A percentile compares a stretch with the other conserved stretches of the same genome.
Conservation (phyloP, 768 basidiomycete genomes). For the Lanmaoa rubissima region DNA sequence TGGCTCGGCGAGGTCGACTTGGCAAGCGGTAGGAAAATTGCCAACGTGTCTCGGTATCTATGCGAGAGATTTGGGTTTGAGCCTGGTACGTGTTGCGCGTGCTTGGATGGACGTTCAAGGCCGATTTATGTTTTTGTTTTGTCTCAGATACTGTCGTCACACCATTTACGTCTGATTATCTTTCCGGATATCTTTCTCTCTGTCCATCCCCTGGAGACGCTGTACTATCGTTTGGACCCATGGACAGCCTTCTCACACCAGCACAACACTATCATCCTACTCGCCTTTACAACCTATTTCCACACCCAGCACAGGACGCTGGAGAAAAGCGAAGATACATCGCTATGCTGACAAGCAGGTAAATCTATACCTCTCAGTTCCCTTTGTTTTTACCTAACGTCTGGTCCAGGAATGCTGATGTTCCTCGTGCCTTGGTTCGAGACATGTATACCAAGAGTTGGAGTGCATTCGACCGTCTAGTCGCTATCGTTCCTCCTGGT, state of each 20-base stretch:
- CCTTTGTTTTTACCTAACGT: not conserved
- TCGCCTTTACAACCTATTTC: conserved; percentile 69
- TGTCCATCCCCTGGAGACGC: conserved; percentile 71
- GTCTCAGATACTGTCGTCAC: conserved; percentile 63
- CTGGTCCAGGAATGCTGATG: conserved; percentile 68
- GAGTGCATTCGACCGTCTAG: conserved; percentile 87
- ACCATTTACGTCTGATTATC: conserved; percentile 74
- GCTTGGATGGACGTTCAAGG: no score
- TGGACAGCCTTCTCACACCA: conserved; percentile 74
- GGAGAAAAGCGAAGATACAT: conserved; percentile 74
- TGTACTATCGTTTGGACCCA: conserved; percentile 77
- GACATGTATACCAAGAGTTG: conserved; percentile 94
- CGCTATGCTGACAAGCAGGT: conserved; percentile 70
- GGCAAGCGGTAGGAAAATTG: conserved; percentile 60
- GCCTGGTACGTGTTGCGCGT: conserved; percentile 44
- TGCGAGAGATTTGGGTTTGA: conserved; percentile 82
- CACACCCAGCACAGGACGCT: conserved; percentile 79
- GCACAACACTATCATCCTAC: conserved; percentile 75
- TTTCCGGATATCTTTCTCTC: conserved; percentile 76
- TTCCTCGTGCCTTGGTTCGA: conserved; percentile 78
- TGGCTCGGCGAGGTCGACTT: conserved; percentile 85
- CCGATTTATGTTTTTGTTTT: not conserved
- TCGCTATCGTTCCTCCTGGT: conserved; percentile 87
- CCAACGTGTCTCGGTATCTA: conserved; percentile 70
- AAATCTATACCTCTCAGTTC: conserved; percentile 6